phyloP scores from a whole-genome alignment of 495 filamentous ascomycete genomes.

The Penicillium steckii region DNA sequence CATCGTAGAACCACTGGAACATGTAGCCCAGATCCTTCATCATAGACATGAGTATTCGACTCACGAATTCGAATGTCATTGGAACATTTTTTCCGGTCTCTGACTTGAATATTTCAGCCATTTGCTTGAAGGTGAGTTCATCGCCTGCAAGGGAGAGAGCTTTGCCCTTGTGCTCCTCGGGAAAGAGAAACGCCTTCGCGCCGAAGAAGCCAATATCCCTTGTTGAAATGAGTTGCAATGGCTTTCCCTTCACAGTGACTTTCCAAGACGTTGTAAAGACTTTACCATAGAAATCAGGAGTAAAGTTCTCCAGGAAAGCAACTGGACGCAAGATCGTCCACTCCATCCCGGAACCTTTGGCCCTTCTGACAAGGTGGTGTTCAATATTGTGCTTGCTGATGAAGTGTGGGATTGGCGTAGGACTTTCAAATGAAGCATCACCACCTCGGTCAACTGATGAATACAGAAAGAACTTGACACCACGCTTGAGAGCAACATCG shows the following conservation, averaged over 20 bases:
- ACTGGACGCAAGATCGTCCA: constrained; percentile 61
- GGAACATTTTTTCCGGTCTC: constrained; percentile 48
- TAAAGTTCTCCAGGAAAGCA: constrained; percentile 67
- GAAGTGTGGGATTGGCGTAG: constrained; percentile 62
- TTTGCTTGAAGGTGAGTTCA: constrained; percentile 50
- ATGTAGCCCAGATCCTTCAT: constrained; percentile 56
- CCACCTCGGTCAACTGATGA: constrained; percentile 67
- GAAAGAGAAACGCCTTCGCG: constrained; percentile 53
- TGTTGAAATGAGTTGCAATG: constrained; percentile 56
- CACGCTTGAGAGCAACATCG: constrained; percentile 51
- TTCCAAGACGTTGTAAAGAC: constrained; percentile 53
- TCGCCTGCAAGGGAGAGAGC: constrained; percentile 56
- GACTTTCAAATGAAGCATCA: constrained; percentile 49
- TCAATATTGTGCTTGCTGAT: constrained; percentile 62
- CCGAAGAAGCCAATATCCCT: constrained; percentile 63
- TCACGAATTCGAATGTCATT: constrained; percentile 43
- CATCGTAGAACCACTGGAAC: constrained; percentile 60
- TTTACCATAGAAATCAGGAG: constrained; percentile 54
- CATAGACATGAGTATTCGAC: constrained; percentile 37
- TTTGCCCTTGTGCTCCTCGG: constrained; percentile 39
- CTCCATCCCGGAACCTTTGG: constrained; percentile 40
- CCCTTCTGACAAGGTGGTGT: constrained; percentile 47
- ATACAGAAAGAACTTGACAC: constrained; percentile 63
- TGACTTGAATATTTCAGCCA: constrained; percentile 45
- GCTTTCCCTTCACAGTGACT: constrained; percentile 42